Base-by-base conservation (phyloP, 768 basidiomycete genomes). In the Mycena venus region DNA sequence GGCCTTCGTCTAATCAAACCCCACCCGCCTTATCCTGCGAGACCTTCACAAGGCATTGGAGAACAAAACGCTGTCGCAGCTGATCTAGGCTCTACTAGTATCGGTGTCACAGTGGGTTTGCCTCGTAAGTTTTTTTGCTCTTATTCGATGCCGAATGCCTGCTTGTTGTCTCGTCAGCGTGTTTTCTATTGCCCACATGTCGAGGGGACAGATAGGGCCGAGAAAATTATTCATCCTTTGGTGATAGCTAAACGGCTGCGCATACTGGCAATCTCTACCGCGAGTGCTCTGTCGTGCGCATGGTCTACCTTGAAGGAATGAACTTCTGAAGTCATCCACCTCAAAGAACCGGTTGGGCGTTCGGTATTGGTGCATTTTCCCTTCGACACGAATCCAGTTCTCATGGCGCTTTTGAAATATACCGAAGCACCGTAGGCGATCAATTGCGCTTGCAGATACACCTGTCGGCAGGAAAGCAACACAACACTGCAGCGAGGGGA, bases 1-100 rank as follows among this genome's bases (percentile, higher is more conserved):
- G 62, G 62, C 42, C 62, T 47, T n/a, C 25, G 23, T 15, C 44
- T 63, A 3, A 63, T 63, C 40, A n/a, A 63, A 63, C 31, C 62
- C 62, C 15, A 27, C 21, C 15, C 27, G 63, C 14, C 44, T 64
- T n/a, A 64, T 64, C 5, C 31, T 64, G 7, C 29, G 63, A 4
- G 44, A 64, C 11, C 3, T 4, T 4, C 8, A 51, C 6, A 3
- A 11, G n/a, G n/a, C n/a, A 11, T 34, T 64, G 29, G 19, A 51
- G 12, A 64, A 64, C 27, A 64, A 51, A 34, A 63, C 23, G 32
- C 12, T 47, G 12, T 47, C 21, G 63, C 23, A 64, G 21, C 47
- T 64, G 19, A 6, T 32, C 4, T 27, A 49, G 21, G 63, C 63
- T 36, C 27, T 64, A 9, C 9, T 12, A 23, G 38, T 10, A 32